Base-by-base conservation (phyloP, 140 eudicot species). In the Flaveria floridana region DNA sequence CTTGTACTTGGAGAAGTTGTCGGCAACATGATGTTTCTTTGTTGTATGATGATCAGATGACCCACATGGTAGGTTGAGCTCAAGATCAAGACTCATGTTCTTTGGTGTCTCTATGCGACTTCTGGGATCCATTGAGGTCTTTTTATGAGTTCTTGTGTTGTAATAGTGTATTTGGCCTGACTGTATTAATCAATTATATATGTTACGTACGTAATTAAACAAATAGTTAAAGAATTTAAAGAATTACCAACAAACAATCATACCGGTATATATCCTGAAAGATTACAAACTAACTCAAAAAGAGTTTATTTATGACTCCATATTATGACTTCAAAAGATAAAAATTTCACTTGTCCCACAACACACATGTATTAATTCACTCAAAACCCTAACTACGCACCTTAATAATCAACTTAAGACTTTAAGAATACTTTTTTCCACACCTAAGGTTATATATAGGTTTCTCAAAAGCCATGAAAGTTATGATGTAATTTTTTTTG, bases 21-120 rank as follows among this genome's bases (percentile, higher is more conserved):
- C 81, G 14, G 37, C 81, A 70, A 73, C 79, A 62, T 81, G 85
- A 57, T 84, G 75, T 28, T 80, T 64, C 26, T 65, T 65, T 80
- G 64, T 42, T 51, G 81, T 70, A 6, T 44, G 50, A 44, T 44
- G 13, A 44, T 44, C 39, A 10, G 78, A 79, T 61, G 86, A 62
- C 65, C 90, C 92, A 82, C 88, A 85, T 67, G 92, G 91, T 64
- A 87, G 82, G 80, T 89, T 91, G 63, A 91, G 96, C 76, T 91
- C 85, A 71, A 91, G 94, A 77, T 91, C 96, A 72, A 91, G 75
- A 86, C 91, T 87, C 96, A 89, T 89, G 9, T 67, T 78, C 65
- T 48, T 68, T 3, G 85, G 67, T 46, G 89, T 85, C 19, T 80
- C 81, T 15, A 20, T 64, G 75, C 75, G 76, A 21, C 76, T 70